phyloP scores from a whole-genome alignment of 805 yeast genomes.

The Saccharomycopsis selenospora region DNA sequence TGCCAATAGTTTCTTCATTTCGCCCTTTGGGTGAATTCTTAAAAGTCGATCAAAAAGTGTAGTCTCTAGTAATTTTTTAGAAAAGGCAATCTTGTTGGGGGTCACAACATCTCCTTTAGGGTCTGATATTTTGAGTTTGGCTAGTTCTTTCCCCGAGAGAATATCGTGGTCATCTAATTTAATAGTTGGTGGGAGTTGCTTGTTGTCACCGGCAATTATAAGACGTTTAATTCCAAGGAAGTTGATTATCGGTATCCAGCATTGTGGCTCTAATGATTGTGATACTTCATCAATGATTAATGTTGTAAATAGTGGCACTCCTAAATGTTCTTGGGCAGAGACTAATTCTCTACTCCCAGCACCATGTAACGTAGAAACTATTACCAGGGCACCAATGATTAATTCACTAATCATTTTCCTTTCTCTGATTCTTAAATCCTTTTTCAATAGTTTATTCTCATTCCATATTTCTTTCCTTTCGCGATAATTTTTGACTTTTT shows the following conservation, averaged over 20 bases:
- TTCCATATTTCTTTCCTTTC: constrained; percentile 64
- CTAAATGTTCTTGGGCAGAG: constrained; percentile 23
- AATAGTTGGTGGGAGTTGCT: constrained; percentile 87
- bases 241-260: constrained; percentile 85
- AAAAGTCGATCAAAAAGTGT: constrained; percentile 82
- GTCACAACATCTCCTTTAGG: neutral
- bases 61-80: constrained; percentile 42
- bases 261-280: constrained; percentile 88
- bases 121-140: neutral
- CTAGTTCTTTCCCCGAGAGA: neutral
- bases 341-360: constrained; percentile 66
- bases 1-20: constrained; percentile 52
- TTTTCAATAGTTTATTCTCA: constrained; percentile 60
- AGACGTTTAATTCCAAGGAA: constrained; percentile 52
- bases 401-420: constrained; percentile 52
- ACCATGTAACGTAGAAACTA: constrained; percentile 83
- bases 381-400: constrained; percentile 54
- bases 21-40: constrained; percentile 30
- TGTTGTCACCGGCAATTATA: constrained; percentile 87
- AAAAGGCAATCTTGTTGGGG: constrained; percentile 15
- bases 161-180: constrained; percentile 43
- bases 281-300: constrained; percentile 93
- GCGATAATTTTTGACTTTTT: constrained; percentile 52
- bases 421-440: constrained; percentile 65
- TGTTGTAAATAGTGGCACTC: constrained; percentile 50